Evolutionary conservation across 2,329 filamentous ascomycete species (phyloP), one percentile per base, ranked within the genome.

Genomic region (Hypoxylon rubiginosum): DNA sequence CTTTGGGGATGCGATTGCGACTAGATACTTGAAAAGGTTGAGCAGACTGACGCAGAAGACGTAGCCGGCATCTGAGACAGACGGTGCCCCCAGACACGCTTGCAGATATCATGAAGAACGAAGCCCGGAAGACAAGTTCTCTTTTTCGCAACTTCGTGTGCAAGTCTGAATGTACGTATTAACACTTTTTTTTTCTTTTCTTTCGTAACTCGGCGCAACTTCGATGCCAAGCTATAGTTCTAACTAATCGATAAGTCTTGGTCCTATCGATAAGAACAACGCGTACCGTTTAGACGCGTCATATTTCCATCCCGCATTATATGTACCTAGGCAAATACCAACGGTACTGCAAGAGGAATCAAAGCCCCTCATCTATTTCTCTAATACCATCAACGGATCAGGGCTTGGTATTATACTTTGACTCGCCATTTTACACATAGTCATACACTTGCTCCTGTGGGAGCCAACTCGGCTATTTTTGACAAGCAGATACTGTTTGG

Each of bases 11-110:
- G 61, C 48, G 64, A 62, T 21, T 58, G 15, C 46, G 64, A 62
- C 39, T 60, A 13, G 54, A 39, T 28, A 30, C 9, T 24, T 58
- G 55, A 39, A 67, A 49, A 8, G 58, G 70, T 32, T 64, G 67
- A 49, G 63, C 48, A 45, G 56, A 67, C 59, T 71, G 71, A 28
- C 70, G 67, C 48, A 77, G 74, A 58, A 79, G 74, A 67, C 74
- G 77, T 39, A 81, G 71, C 50, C 73, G 79, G 68, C 80, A 82
- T 74, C 77, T 72, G 54, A 81, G 71, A 74, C 80, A 82, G 67
- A 81, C 75, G 63, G 78, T 76, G 72, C 78, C 73, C 64, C 75
- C 66, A 30, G 74, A 60, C 43, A 76, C 66, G 52, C 72, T 73
- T 66, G 74, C 71, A 54, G 77, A 58, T 67, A 81, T 75, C 80